Base-by-base conservation (phyloP, 345 rosid species). In the Cochlearia excelsa region DNA sequence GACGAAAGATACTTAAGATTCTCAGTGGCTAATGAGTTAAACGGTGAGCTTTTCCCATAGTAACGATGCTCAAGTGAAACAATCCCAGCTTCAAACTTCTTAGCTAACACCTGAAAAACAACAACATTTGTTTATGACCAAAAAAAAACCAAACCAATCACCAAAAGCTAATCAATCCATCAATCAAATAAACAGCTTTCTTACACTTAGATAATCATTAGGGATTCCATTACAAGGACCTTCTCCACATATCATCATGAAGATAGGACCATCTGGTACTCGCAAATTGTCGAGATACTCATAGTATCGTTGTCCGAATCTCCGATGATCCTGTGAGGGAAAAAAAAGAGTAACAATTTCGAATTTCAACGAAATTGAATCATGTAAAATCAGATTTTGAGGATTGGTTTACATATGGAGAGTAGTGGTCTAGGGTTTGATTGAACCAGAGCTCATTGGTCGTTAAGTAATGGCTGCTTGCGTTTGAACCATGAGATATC, bases 61-160 rank as follows among this genome's bases (percentile, higher is more conserved):
- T 93, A 93, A 40, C 97, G 97, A 74, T 93, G 99, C 81, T 93
- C 95, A 3, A 93, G 87, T 6, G 99, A 77, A 75, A 93, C 94
- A 30, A 88, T 80, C 55, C 95, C 97, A 6, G 99, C 99, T 60
- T 95, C 97, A 72, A 88, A 93, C 81, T 93, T 93, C 81, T 86
- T 88, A 1, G 97, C 95, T 80, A 93, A 72, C 69, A 88, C 86
- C 99, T 87, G 68, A 40, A 30, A 4, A 44, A 45, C 66, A 57
- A 16, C 23, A 16, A 16, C 23, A 16, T 16, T 16, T 44, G 51
- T 54, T 68, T 11, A 31, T 26, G 2, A 69, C 23, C 23, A 16
- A 16, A 16, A 16, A 16, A 16, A 16, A 16, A 16, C 23, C 23
- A 16, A 16, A 16, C 23, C 23, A 16, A 16, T 16, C 23, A 16